Evolutionary conservation across 257 asterid species (phyloP).

Genomic region (Penstemon newberryi): DNA sequence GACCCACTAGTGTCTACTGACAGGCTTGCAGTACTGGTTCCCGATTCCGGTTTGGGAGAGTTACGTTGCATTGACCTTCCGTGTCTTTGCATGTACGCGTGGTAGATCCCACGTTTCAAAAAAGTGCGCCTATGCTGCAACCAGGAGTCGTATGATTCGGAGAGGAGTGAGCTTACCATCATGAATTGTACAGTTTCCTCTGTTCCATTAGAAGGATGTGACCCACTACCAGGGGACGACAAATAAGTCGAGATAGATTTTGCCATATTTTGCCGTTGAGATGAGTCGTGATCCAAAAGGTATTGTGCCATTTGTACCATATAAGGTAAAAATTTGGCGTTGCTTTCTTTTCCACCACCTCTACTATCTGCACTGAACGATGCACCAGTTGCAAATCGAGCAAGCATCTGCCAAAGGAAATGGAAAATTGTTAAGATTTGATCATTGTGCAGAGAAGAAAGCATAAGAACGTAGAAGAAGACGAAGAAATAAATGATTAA

Average conservation of each 20-base stretch:
- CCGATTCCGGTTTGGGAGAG: conserved; percentile 35
- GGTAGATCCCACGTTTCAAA: conserved; percentile 86
- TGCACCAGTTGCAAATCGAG: conserved; percentile 98
- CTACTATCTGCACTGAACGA: conserved; percentile 78
- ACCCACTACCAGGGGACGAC: conserved; percentile 58
- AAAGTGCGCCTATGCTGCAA: conserved; percentile 75
- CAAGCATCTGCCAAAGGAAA: conserved; percentile 74
- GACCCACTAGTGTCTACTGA: conserved; percentile 42
- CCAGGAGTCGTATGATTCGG: conserved; percentile 94
- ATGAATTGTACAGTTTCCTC: conserved; percentile 97
- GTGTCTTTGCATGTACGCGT: conserved; percentile 87
- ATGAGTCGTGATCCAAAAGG: conserved; percentile 76
- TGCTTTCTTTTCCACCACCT: conserved; percentile 99
- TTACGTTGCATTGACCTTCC: conserved; percentile 55
- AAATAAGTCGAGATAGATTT: conserved; percentile 69
- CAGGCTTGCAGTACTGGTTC: conserved; percentile 34
- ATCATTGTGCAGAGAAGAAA: not conserved
- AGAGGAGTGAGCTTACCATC: conserved; percentile 95
- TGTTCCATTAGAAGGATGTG: conserved; percentile 62
- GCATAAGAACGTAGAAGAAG: not conserved
- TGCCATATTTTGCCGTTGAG: conserved; percentile 66
- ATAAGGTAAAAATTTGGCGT: conserved; percentile 76
- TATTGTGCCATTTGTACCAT: conserved; percentile 97
- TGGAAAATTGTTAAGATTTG: too few species aligned
- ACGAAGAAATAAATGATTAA: too few species aligned